phyloP scores from a whole-genome alignment of 1,284 basidiomycete species.

The Puccinia novopanici region DNA sequence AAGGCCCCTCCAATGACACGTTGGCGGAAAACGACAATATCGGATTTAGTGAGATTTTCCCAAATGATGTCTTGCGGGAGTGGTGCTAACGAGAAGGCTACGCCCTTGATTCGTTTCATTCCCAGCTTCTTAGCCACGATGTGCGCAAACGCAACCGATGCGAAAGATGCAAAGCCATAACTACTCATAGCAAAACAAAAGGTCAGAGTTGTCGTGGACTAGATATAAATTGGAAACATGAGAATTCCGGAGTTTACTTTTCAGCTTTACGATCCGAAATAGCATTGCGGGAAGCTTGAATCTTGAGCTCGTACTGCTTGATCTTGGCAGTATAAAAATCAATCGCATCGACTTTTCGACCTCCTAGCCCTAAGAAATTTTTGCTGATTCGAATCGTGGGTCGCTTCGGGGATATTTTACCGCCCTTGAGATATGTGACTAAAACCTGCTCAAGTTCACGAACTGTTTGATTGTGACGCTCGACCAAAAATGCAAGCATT shows the following conservation, averaged over 20 bases:
- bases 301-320: conserved; percentile 67
- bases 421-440: conserved; percentile 77
- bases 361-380: conserved; percentile 73
- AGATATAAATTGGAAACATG: conserved; percentile 57
- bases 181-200: not conserved
- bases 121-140: conserved; percentile 72
- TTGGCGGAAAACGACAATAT: conserved; percentile 69
- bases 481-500: conserved; percentile 72
- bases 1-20: conserved; percentile 73
- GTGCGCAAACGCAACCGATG: conserved; percentile 85
- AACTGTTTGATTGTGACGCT: conserved; percentile 76
- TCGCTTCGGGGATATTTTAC: conserved; percentile 70
- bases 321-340: conserved; percentile 71
- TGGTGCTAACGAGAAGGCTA: conserved; percentile 72
- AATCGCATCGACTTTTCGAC: conserved; percentile 69
- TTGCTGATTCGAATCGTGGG: conserved; percentile 71
- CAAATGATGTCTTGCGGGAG: conserved; percentile 67
- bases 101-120: conserved; percentile 72
- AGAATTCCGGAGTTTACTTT: conserved; percentile 66
- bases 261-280: conserved; percentile 37
- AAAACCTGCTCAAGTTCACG: conserved; percentile 77
- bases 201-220: conserved; percentile 73
- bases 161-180: conserved; percentile 80
- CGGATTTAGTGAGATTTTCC: conserved; percentile 77
- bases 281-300: conserved; percentile 72